Conservation (phyloP, 106 monocot genomes). For the Vanilla planifolia region DNA sequence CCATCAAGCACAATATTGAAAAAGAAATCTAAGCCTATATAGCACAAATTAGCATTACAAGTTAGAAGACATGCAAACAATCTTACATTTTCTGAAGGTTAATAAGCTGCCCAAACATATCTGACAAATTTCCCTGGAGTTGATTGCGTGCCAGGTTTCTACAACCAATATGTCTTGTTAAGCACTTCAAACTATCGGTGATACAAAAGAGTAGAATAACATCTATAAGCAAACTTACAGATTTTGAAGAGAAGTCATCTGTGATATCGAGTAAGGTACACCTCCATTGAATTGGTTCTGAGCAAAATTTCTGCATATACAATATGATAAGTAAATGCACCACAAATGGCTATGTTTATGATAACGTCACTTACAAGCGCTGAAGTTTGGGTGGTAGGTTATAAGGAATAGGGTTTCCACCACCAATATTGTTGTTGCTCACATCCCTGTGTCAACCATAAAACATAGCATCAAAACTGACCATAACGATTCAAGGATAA, state of each 20-base stretch:
- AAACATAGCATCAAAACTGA: background rate
- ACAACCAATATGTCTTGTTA: slow-evolving; percentile 1
- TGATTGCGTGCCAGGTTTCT: slow-evolving; percentile 92
- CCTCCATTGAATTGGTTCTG: slow-evolving; percentile 24
- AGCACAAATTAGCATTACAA: too few species aligned
- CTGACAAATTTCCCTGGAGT: slow-evolving; percentile 77
- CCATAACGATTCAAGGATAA: background rate
- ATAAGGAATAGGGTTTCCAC: slow-evolving; percentile 31
- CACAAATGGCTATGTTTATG: background rate
- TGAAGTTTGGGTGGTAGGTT: slow-evolving; percentile 43
- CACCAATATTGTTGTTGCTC: slow-evolving; percentile 55
- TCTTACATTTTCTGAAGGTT: slow-evolving; percentile 75
- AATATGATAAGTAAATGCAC: background rate
- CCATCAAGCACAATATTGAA: too few species aligned
- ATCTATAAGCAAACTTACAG: slow-evolving; percentile 18
- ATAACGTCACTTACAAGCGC: slow-evolving; percentile 25
- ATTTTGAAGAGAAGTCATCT: slow-evolving; percentile 24
- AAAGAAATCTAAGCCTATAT: too few species aligned
- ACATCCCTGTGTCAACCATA: slow-evolving; percentile 35
- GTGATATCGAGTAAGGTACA: slow-evolving; percentile 35
- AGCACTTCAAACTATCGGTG: background rate
- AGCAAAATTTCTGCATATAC: slow-evolving; percentile 31
- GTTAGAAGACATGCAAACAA: too few species aligned
- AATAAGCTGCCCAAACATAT: slow-evolving; percentile 77
- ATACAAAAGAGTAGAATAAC: background rate